Conservation (phyloP, 352 stramenopile species). For the Globisporangium abappressorium region DNA sequence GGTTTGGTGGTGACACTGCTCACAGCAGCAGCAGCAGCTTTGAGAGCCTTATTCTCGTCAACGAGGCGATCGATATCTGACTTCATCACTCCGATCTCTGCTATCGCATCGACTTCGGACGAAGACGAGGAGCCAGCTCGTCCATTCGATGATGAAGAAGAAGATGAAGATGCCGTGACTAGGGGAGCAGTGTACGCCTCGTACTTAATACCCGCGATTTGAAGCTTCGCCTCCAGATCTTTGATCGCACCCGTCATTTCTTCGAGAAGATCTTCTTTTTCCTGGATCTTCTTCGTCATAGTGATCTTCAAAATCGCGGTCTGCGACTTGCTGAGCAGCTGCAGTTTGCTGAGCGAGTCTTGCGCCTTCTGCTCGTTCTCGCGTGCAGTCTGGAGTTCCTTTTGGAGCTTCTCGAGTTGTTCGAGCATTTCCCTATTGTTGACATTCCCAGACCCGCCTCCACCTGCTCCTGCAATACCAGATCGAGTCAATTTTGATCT, state of each 20-base stretch:
- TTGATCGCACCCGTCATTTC: conserved; percentile 65
- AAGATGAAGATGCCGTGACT: conserved; percentile 6
- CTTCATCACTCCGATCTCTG: conserved; percentile 70
- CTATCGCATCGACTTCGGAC: conserved; percentile 42
- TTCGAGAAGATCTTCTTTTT: conserved; percentile 59
- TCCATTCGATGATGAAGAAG: not conserved
- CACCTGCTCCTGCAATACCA: conserved; percentile 5
- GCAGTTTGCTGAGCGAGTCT: conserved; percentile 77
- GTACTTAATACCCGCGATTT: conserved; percentile 38
- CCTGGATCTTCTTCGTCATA: conserved; percentile 78
- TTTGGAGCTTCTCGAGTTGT: conserved; percentile 55
- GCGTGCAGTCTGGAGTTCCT: conserved; percentile 51
- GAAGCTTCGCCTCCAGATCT: conserved; percentile 58
- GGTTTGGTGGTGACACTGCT: not conserved
- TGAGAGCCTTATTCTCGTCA: conserved; percentile 63
- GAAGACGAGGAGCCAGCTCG: conserved; percentile 7
- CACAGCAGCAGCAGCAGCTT: conserved; percentile 21
- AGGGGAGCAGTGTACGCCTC: conserved; percentile 28
- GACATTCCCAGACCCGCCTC: conserved; percentile 2
- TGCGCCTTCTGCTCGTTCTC: conserved; percentile 72
- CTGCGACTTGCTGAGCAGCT: conserved; percentile 83
- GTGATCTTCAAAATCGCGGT: conserved; percentile 82
- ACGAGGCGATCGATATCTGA: conserved; percentile 67
- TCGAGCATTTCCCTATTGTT: conserved; percentile 22
- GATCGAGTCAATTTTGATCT: conserved; percentile 8